Evolutionary conservation across 2,329 filamentous ascomycete species (phyloP), one percentile per base, ranked within the genome.

Genomic region (Metarhizium anisopliae): DNA sequence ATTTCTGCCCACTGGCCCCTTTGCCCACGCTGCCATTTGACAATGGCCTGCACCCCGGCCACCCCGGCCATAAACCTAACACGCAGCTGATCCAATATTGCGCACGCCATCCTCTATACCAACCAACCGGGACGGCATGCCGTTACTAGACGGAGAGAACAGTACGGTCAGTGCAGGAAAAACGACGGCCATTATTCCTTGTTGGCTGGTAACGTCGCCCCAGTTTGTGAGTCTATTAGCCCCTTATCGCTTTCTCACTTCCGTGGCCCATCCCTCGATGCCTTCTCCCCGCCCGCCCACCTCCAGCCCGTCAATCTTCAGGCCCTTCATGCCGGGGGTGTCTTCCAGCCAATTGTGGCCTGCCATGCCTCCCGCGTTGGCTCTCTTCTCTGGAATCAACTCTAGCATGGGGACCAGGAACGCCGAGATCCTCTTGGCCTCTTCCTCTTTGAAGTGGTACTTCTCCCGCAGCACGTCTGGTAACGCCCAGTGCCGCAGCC

Each of bases 331-430:
- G 7, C 92, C 93, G 38, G 87, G 86, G 3, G 92, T 92, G 61
- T 91, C 88, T 59, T 89, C 84, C 62, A 97, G 72, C 81, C 93
- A 97, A 6, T 76, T 69, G 64, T 95, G 90, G 6, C 87, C 86
- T 4, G 89, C 86, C 94, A 97, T 97, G 6, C 94, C 94, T 40
- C 94, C 94, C 1, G 94, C 94, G 68, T 97, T 99, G 11, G 94
- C 94, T 45, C 94, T 80, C 71, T 90, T 89, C 58, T 93, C 90
- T 0, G 94, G 94, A 45, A 90, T 74, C 29, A 99, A 76, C 70
- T 96, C 90, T 43, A 99, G 77, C 90, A 97, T 95, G 0, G 94
- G 94, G 1, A 85, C 78, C 56, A 99, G 71, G 72, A 99, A 96
- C 32, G 89, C 87, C 16, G 85, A 80, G 60, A 96, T 82, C 51